Evolutionary conservation across 2,329 filamentous ascomycete species (phyloP), one percentile per base, ranked within the genome.

Genomic region (Phaeomoniella chlamydospora): DNA sequence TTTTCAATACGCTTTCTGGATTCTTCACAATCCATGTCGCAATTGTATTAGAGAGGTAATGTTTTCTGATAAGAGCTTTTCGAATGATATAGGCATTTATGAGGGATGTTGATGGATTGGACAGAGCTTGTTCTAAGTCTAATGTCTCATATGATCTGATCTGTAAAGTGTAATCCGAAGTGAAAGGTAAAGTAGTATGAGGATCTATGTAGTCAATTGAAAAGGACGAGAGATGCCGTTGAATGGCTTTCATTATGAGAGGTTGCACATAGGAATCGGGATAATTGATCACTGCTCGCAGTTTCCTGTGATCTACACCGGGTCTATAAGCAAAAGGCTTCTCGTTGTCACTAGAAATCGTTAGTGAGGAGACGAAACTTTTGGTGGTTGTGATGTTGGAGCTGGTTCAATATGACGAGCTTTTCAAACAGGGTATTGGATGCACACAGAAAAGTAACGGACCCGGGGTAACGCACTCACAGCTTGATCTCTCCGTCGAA

Each of bases 11-110:
- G 6, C 77, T 84, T 1, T 67, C 57, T 0, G 88, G 85, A 47
- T 90, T 69, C 57, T 98, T 98, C 29, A 78, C 75, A 4, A 82
- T 65, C 85, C 87, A 96, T 52, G 82, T 79, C 33, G 81, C 72
- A 15, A 94, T 73, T 0, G 87, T 94, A 14, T 77, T 74, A 3
- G 80, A 79, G 3, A 98, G 70, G 54, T 90, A 96, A 56, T 98
- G 90, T 58, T 98, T 98, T 40, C 90, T 75, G 48, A 96, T 96
- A 14, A 98, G 67, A 0, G 90, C 90, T 64, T 96, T 96, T 49
- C 90, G 81, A 54, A 96, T 92, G 52, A 94, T 72, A 58, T 94
- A 96, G 51, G 84, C 83, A 58, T 94, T 96, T 46, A 83, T 68
- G 2, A 94, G 65, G 9, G 70, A 74, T 0, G 72, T 74, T 0